A percentile compares a stretch with the other conserved stretches of the same genome.
Evolutionary conservation across 768 basidiomycete species (phyloP).

Genomic region (Dacryopinax spathularia): DNA sequence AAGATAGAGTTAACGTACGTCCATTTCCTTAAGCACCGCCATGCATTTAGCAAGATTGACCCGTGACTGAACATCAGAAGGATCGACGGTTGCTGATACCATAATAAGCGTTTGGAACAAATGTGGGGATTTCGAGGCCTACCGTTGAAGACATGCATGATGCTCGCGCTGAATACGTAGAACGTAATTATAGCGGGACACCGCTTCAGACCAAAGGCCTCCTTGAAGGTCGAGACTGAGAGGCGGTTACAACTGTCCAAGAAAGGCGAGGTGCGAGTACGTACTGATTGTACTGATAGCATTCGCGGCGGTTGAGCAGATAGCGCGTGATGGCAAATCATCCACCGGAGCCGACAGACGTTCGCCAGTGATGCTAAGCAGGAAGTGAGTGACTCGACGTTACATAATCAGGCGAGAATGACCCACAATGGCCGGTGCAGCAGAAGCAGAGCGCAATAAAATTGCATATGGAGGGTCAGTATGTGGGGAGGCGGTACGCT

Average conservation of each 20-base stretch:
- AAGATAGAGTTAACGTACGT: neutral
- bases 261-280: neutral
- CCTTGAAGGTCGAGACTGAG: conserved; percentile 14
- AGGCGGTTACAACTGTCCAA: conserved; percentile 8
- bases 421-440: conserved; percentile 23
- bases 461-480: conserved; percentile 19
- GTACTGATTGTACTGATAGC: conserved; percentile 16
- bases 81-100: conserved; percentile 26
- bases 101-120: neutral
- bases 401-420: neutral
- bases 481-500: conserved; percentile 19
- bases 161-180: conserved; percentile 21
- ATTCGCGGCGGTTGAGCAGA: conserved; percentile 20
- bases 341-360: conserved; percentile 11
- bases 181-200: conserved; percentile 20
- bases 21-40: conserved; percentile 6
- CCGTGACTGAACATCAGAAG: conserved; percentile 12
- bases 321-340: conserved; percentile 14
- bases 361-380: conserved; percentile 15
- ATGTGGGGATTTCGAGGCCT: neutral
- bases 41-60: conserved; percentile 11
- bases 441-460: conserved; percentile 21
- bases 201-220: conserved; percentile 18
- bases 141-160: conserved; percentile 16
- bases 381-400: neutral